Conservation (phyloP, 2,329 filamentous ascomycete genomes). For the Colletotrichum neosansevieriae region DNA sequence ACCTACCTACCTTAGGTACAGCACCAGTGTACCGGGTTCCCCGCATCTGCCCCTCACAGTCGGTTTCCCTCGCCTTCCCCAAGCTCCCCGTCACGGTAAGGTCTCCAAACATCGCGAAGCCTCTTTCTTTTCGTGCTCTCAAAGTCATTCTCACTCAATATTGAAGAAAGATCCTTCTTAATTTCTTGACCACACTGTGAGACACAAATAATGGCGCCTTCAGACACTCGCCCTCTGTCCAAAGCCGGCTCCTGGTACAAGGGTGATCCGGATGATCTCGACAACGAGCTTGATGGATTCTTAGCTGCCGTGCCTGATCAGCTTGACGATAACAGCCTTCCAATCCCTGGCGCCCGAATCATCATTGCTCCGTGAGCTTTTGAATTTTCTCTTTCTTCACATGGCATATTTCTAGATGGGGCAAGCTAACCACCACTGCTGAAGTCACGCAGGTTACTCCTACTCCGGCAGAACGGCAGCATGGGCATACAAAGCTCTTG, state of each 20-base stretch:
- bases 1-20: no score
- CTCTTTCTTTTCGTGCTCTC: no score
- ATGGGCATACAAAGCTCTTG: constrained; percentile 92
- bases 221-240: constrained; percentile 55
- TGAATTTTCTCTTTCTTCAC: not conserved
- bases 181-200: not conserved
- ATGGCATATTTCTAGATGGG: no score
- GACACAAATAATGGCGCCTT: not conserved
- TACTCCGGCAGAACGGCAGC: constrained; percentile 94
- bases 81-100: no score
- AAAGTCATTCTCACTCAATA: no score
- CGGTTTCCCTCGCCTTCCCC: no score
- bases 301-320: constrained; percentile 77
- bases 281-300: constrained; percentile 78
- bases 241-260: constrained; percentile 95
- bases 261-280: constrained; percentile 68
- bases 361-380: constrained; percentile 58
- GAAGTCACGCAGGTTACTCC: constrained; percentile 90
- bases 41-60: not conserved
- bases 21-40: no score
- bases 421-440: constrained; percentile 17
- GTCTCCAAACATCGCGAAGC: no score
- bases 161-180: no score
- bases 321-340: constrained; percentile 71
- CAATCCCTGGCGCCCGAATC: constrained; percentile 79